A percentile compares a stretch with the other conserved stretches of the same genome.
These are phyloP conservation scores for Saxophila tyrrhenica DNA, from an alignment of 495 filamentous ascomycete genomes.

Conservation along the genomic window DNA sequence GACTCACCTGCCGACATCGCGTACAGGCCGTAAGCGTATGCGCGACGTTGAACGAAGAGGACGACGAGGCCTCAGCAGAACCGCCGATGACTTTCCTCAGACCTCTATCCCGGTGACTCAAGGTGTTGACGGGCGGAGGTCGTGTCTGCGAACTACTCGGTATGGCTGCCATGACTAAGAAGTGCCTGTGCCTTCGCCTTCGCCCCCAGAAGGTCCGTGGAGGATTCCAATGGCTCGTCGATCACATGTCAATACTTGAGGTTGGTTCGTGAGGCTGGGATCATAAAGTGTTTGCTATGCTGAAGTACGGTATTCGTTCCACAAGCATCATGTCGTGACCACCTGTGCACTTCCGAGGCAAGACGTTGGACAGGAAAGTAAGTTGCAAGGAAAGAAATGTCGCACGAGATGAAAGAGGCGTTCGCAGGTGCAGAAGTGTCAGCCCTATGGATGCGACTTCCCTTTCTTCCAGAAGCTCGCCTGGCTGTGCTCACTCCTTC, in stretches of 20 bases:
- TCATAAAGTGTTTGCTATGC: neutral
- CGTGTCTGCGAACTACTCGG: neutral
- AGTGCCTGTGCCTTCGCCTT: neutral
- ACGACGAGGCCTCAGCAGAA: neutral
- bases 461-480: neutral
- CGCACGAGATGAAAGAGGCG: neutral
- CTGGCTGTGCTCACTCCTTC: neutral
- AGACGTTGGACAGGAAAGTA: neutral
- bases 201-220: neutral
- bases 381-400: neutral
- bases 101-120: neutral
- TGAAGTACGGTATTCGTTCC: no score
- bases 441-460: neutral
- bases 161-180: neutral
- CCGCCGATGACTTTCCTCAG: neutral
- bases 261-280: neutral
- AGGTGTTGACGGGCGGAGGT: neutral
- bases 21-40: constrained; percentile 14
- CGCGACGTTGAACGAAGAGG: constrained; percentile 1
- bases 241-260: neutral
- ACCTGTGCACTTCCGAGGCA: no score
- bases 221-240: neutral
- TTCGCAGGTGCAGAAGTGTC: neutral
- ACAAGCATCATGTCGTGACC: no score
- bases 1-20: constrained; percentile 15